Evolutionary conservation across 257 asterid species (phyloP).

Genomic region (Solanum sejunctum): DNA sequence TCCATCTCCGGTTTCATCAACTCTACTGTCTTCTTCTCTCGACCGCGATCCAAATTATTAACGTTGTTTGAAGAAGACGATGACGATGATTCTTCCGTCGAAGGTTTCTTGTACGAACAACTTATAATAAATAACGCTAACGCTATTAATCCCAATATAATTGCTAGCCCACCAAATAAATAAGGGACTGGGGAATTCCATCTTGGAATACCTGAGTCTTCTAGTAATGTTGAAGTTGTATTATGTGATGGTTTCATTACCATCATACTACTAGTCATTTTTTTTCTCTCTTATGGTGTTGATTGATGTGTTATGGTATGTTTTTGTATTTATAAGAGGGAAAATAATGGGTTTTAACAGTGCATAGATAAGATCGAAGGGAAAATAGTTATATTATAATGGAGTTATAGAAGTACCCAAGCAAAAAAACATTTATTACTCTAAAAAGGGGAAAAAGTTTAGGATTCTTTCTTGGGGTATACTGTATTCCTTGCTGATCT

Average conservation of each 20-base stretch:
- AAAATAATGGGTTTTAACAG: neutral
- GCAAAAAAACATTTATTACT: neutral
- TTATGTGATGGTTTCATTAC: neutral
- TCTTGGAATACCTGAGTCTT: conserved; percentile 13
- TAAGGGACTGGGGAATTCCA: conserved; percentile 49
- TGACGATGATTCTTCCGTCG: neutral
- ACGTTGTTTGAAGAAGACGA: neutral
- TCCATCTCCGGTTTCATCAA: conserved; percentile 25
- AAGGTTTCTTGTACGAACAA: conserved; percentile 22
- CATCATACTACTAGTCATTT: neutral
- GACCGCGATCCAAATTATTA: neutral
- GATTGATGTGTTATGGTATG: neutral
- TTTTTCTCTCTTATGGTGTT: neutral
- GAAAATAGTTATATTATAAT: neutral
- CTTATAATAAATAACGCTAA: conserved; percentile 28
- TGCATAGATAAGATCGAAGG: neutral
- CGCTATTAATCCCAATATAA: conserved; percentile 27
- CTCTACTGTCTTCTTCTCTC: neutral
- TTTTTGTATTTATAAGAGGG: neutral
- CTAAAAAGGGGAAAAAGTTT: neutral
- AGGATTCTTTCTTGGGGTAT: conserved; percentile 28
- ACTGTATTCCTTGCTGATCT: conserved; percentile 9
- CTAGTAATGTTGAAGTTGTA: neutral
- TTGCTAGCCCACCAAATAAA: conserved; percentile 24
- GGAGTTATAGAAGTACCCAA: neutral